Base-by-base conservation (phyloP, 148 eudicot genomes). In the Vaccinium myrtillus region DNA sequence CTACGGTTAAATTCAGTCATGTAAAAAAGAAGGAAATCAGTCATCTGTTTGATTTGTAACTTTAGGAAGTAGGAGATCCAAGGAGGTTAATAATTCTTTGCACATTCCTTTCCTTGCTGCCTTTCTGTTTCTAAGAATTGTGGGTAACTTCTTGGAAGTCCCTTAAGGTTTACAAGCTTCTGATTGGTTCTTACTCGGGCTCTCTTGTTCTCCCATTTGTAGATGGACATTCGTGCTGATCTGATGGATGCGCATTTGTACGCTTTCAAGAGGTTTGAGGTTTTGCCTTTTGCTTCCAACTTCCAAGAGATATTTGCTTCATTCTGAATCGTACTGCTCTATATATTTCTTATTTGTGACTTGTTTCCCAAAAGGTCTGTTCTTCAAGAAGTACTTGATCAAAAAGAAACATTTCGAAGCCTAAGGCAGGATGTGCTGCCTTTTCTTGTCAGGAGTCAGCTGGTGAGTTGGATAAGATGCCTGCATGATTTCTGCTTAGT, bases 201-300 rank as follows among this genome's bases (percentile, higher is more conserved):
- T 71, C 55, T 80, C 53, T 67, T 86, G 83, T 75, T 81, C 25
- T 80, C 63, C 82, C 54, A n/a, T 48, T 73, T 88, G 81, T 88
- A 97, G 99, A 94, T 97, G 98, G 96, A 95, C 85, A 89, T 97
- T 85, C 93, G 92, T 73, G 80, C 98, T 74, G 99, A 97, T 90
- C 88, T 97, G 50, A 97, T 97, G 97, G 99, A 97, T 86, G 95
- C 99, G 88, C 99, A 97, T 87, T 88, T 97, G 87, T 97, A 97
- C 82, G 99, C 98, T 49, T 97, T 97, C 89, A 97, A 94, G 88
- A 97, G 99, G 98, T 95, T 86, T 82, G 93, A 86, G 79, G 74
- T 91, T 79, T 87, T 63, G 80, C 73, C 81, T 55, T 81, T 86
- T 81, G 23, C 71, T 76, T 86, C 63, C 46, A 69, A 58, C 71